Conservation (phyloP, 2,329 filamentous ascomycete species). For the Trichoderma citrinoviride region DNA sequence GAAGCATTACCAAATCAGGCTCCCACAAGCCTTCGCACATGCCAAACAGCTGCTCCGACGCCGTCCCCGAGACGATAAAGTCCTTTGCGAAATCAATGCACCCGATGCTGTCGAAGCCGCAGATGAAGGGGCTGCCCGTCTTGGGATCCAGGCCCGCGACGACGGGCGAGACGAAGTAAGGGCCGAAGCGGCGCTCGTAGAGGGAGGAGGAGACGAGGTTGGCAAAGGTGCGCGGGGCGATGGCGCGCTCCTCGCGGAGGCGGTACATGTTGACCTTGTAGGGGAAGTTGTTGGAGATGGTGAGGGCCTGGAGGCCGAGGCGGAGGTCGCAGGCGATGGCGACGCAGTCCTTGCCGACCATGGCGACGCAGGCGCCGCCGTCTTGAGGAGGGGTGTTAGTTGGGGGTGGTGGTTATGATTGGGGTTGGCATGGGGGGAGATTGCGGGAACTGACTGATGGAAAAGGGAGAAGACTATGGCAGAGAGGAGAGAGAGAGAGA, state of each 20-base stretch:
- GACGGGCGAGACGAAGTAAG: conserved; percentile 93
- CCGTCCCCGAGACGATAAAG: conserved; percentile 96
- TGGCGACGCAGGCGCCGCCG: conserved; percentile 94
- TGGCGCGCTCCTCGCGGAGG: conserved; percentile 94
- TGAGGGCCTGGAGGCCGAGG: conserved; percentile 92
- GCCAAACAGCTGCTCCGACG: conserved; percentile 95
- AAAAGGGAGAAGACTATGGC: conserved; percentile 79
- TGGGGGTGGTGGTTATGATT: neutral
- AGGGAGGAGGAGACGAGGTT: conserved; percentile 89
- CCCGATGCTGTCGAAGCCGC: conserved; percentile 97
- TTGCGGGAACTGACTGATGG: conserved; percentile 92
- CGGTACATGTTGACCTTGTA: conserved; percentile 99
- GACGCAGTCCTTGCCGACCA: conserved; percentile 99
- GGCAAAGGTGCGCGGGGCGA: conserved; percentile 90
- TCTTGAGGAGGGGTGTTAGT: conserved; percentile 37
- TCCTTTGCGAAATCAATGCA: conserved; percentile 99
- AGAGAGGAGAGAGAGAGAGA: conserved; percentile 28
- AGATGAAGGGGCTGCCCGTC: conserved; percentile 94
- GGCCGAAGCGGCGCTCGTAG: conserved; percentile 94
- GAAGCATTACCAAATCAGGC: conserved; percentile 77
- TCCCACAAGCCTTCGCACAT: conserved; percentile 99
- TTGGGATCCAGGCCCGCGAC: conserved; percentile 94
- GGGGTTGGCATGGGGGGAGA: conserved; percentile 23
- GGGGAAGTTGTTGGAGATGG: conserved; percentile 99
- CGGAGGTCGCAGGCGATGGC: conserved; percentile 99